Conservation (phyloP, 192 early-diverging fungal species). For the Coemansia sp. region DNA sequence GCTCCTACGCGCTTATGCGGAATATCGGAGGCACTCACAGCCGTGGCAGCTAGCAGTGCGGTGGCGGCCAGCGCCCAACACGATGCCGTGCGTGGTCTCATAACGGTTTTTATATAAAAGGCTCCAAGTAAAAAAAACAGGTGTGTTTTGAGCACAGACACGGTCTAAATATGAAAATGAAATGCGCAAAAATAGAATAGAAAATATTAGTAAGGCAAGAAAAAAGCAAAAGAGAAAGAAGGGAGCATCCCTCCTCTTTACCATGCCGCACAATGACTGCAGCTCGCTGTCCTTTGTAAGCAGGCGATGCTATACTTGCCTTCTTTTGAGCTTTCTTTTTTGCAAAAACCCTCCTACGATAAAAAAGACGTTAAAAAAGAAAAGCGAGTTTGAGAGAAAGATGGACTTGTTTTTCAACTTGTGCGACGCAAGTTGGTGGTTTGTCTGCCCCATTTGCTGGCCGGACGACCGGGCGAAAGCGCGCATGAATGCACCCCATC, state of each 20-base stretch:
- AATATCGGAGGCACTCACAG: background rate
- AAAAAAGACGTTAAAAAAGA: background rate
- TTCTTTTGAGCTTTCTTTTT: background rate
- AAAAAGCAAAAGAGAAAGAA: background rate
- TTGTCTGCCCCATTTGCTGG: background rate
- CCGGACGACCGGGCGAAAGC: background rate
- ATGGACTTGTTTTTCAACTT: background rate
- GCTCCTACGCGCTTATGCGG: background rate
- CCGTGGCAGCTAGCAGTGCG: conserved; percentile 1
- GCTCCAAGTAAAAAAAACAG: background rate
- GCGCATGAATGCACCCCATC: too few relatives aligned
- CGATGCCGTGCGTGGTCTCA: conserved; percentile 20
- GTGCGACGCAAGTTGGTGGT: background rate
- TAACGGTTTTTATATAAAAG: conserved; percentile 9
- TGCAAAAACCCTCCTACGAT: background rate
- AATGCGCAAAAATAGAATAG: background rate
- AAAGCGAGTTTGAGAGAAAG: background rate
- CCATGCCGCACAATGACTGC: background rate
- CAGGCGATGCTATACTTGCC: background rate
- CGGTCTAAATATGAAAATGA: background rate
- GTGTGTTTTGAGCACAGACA: background rate
- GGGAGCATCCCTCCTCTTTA: background rate
- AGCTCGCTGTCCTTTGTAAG: background rate
- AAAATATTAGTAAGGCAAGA: background rate
- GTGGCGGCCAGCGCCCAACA: conserved; percentile 43